A percentile compares a stretch with the other conserved stretches of the same genome.
phyloP scores from a whole-genome alignment of 768 basidiomycete genomes.

The Boletus reticulatus region DNA sequence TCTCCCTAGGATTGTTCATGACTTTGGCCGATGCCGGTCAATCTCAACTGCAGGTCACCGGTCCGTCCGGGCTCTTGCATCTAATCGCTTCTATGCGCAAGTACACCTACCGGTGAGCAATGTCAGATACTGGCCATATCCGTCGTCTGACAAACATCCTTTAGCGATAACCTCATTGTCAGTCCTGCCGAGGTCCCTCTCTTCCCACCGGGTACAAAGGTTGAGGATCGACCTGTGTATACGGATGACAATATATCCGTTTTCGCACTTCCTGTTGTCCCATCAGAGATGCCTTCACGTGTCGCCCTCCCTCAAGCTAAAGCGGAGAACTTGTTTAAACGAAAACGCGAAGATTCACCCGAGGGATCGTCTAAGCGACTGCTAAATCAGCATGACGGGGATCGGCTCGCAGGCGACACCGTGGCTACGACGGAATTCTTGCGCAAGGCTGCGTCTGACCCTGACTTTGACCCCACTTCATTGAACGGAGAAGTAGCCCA shows the following conservation, averaged over 20 bases:
- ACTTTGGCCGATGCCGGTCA: constrained; percentile 71
- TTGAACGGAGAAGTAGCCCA: constrained; percentile 47
- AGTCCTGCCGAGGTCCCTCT: constrained; percentile 43
- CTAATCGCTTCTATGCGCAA: constrained; percentile 67
- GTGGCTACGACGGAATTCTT: constrained; percentile 6
- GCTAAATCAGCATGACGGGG: neutral
- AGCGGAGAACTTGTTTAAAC: constrained; percentile 27
- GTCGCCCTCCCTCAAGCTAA: neutral
- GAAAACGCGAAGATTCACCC: constrained; percentile 44
- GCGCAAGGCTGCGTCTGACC: constrained; percentile 19
- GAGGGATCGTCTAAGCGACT: constrained; percentile 37
- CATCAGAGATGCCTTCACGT: constrained; percentile 5
- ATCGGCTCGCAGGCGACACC: neutral
- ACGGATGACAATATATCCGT: constrained; percentile 63
- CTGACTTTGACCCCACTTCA: constrained; percentile 28
- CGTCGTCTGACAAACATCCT: neutral
- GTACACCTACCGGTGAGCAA: constrained; percentile 59
- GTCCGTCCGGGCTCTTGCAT: constrained; percentile 73
- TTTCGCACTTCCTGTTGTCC: constrained; percentile 55
- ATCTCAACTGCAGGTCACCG: constrained; percentile 56
- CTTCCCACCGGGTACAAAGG: constrained; percentile 11
- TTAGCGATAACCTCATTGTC: constrained; percentile 52
- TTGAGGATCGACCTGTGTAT: constrained; percentile 45
- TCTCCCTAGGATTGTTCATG: constrained; percentile 66
- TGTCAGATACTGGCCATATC: neutral